Evolutionary conservation across 1,139 yeast genomes (phyloP), one percentile per base, ranked within the genome.

Genomic region (Meyerozyma elateridarum): DNA sequence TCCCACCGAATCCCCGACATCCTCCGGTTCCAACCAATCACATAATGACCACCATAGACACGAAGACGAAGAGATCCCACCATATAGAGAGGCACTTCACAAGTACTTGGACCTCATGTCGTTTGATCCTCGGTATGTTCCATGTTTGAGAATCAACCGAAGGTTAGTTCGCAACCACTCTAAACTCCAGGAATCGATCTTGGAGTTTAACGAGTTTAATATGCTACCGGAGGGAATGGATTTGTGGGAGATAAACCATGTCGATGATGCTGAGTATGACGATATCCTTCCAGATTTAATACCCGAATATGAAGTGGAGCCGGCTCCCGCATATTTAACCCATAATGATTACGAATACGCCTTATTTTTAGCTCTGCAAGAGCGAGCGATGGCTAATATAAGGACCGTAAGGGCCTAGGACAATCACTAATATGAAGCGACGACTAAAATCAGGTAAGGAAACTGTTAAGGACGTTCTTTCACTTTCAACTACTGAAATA

Each of bases 61-160:
- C n/a, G n/a, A n/a, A n/a, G n/a, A n/a, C n/a, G 58, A 55, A 22
- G 59, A 58, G 21, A 48, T 58, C 2, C 73, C 73, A 3, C 65
- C 71, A 1, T 67, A 66, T 38, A 48, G 57, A 22, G 66, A 59
- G 15, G 48, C 47, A 8, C 56, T 67, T 22, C 70, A 66, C 36
- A 52, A 53, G 28, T 49, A 50, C 33, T 49, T 58, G 11, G 73
- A 67, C 37, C 42, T 64, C 21, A 40, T 67, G 13, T 64, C 71
- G 5, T 66, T 59, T 44, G 73, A 67, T 44, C 63, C 69, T 5
- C 41, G 73, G 24, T 64, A 57, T 36, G 34, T 41, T 4, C 73
- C 73, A 0, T 58, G 64, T 6, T 48, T 66, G 11, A 46, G 73
- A 24, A 54, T 65, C 22, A 67, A 66, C 40, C 49, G 59, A 13